Percentiles rank a stretch among this genome's conserved stretches.
Evolutionary conservation across 2,329 filamentous ascomycete genomes (phyloP).

Genomic region (Elsinoe perseae): DNA sequence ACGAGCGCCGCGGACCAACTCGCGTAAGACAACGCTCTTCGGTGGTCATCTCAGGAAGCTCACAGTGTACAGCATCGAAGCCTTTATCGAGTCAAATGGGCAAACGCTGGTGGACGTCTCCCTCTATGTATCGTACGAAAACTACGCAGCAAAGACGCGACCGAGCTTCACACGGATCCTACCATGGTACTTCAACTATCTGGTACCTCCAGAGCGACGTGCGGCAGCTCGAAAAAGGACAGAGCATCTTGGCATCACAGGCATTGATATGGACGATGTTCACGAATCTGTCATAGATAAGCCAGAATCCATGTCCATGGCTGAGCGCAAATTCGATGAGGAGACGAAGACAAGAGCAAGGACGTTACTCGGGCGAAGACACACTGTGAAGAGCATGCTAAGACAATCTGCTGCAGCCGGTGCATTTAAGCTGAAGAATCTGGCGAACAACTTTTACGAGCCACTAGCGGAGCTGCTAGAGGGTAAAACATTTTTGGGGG

Average conservation of each 20-base stretch:
- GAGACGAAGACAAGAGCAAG: constrained; percentile 34
- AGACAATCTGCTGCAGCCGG: constrained; percentile 60
- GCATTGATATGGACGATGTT: constrained; percentile 38
- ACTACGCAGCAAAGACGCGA: constrained; percentile 70
- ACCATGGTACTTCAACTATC: constrained; percentile 82
- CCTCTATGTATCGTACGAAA: constrained; percentile 82
- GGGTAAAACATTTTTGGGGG: constrained; percentile 50
- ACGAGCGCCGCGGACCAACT: constrained; percentile 21
- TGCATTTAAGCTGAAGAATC: constrained; percentile 66
- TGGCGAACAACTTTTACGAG: constrained; percentile 63
- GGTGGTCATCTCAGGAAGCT: not conserved
- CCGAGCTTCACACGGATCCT: constrained; percentile 74
- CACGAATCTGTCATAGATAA: constrained; percentile 32
- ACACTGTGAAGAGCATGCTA: constrained; percentile 55
- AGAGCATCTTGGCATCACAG: constrained; percentile 40
- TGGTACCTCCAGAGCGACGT: constrained; percentile 66
- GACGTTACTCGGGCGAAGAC: constrained; percentile 48
- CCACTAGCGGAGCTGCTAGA: constrained; percentile 59
- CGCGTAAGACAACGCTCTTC: constrained; percentile 14
- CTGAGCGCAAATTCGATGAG: constrained; percentile 11
- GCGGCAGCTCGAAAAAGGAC: constrained; percentile 62
- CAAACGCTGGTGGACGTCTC: constrained; percentile 74
- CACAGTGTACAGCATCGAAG: constrained; percentile 18
- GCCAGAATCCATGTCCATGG: constrained; percentile 25
- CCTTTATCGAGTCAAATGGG: constrained; percentile 65